Base-by-base conservation (phyloP, 768 basidiomycete species). In the Dendrothele bispora region DNA sequence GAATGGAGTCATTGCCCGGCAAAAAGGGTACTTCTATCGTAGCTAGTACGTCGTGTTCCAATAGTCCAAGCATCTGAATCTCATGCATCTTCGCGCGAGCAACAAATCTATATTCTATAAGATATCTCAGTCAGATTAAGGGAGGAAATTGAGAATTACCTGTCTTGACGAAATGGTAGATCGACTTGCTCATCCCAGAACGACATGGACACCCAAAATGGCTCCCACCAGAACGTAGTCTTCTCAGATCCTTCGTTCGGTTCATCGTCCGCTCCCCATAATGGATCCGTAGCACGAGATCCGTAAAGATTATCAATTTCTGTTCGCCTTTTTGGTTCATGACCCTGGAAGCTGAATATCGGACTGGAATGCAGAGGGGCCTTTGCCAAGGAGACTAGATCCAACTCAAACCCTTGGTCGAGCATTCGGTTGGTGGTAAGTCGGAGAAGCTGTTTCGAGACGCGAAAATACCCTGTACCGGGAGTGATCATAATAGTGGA, bases 21-120 rank as follows among this genome's bases (percentile, higher is more conserved):
- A 92, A 66, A 60, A 83, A 87, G 2, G 95, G 94, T 11, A 97
- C 82, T 52, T 90, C 88, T 50, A 97, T 94, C 53, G 85, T 86
- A 4, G 91, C 86, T 18, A 92, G 82, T 25, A 97, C 86, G 56
- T 95, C 93, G 55, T 95, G 90, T 55, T 93, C 93, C 36, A 95
- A 73, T 7, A 95, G 71, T 5, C 95, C 95, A 1, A 97, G 78
- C 89, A 91, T 95, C 60, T 97, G 89, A 30, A 97, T 92, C 61
- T 95, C 91, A 58, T 93, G 91, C 92, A 97, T 95, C 69, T 91
- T 91, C n/a, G 90, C 93, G 25, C 95, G 83, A 5, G 92, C 87
- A 21, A 98, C 74, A 61, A 98, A 98, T 51, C 95, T 94, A 55
- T 55, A 11, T 42, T 27, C 20, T 26, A 14, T 39, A 2, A 18